Percentiles rank a stretch among this genome's conserved stretches.
Conservation (phyloP, 176 grass and related monocot genomes). For the Dactylis glomerata region DNA sequence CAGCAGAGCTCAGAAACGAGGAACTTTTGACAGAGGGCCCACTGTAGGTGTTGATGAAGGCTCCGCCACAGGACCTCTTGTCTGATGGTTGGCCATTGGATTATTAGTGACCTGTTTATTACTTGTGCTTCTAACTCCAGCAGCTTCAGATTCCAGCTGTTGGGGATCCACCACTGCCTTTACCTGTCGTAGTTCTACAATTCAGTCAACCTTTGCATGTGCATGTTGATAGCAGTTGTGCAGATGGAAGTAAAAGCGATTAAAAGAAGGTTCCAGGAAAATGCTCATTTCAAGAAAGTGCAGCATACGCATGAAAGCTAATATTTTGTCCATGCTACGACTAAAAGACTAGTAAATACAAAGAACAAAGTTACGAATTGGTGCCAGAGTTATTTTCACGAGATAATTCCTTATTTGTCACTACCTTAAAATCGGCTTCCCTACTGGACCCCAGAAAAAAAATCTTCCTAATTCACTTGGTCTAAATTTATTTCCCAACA, state of each 20-base stretch:
- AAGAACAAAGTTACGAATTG: not conserved
- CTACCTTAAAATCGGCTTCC: too few relatives aligned
- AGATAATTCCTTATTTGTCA: too few relatives aligned
- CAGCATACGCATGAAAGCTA: not conserved
- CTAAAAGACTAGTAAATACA: not conserved
- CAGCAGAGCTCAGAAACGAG: conserved; percentile 47
- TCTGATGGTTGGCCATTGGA: conserved; percentile 45
- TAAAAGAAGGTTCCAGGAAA: not conserved
- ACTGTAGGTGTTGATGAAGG: conserved; percentile 38
- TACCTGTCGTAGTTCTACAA: conserved; percentile 49
- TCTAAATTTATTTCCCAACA: too few relatives aligned
- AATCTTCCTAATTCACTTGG: too few relatives aligned
- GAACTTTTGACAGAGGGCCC: conserved; percentile 42
- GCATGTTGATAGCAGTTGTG: not conserved
- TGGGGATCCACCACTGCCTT: conserved; percentile 44
- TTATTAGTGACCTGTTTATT: conserved; percentile 49
- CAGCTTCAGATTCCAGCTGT: conserved; percentile 46
- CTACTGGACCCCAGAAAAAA: too few relatives aligned
- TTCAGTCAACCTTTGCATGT: conserved; percentile 28
- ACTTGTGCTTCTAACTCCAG: conserved; percentile 34
- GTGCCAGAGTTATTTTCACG: not conserved
- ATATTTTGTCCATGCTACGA: not conserved
- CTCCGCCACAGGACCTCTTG: conserved; percentile 47
- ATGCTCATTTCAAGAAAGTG: not conserved
- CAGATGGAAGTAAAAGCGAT: not conserved